These are phyloP conservation scores for Pythium folliculosum DNA, from an alignment of 352 stramenopile genomes.

Conservation along the genomic window DNA sequence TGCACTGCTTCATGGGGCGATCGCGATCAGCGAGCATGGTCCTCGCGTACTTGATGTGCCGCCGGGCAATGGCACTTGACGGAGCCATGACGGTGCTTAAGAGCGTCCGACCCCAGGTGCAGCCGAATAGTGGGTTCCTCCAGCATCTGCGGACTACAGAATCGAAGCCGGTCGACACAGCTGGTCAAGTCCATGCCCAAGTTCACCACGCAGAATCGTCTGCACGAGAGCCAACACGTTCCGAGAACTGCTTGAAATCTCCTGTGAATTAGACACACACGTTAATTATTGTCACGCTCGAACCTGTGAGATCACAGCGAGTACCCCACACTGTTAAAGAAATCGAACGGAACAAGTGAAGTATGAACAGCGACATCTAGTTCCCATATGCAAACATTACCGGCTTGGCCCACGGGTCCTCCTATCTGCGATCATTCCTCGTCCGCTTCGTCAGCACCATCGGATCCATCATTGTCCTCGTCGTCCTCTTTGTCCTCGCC, in stretches of 20 bases:
- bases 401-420: neutral
- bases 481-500: conserved; percentile 31
- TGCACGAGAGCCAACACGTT: no score
- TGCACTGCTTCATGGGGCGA: conserved; percentile 75
- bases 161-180: neutral
- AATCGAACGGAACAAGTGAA: neutral
- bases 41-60: conserved; percentile 61
- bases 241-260: no score
- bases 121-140: conserved; percentile 73
- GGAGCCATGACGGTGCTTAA: conserved; percentile 48
- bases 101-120: conserved; percentile 49
- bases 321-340: no score
- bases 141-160: conserved; percentile 49
- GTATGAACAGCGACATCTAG: neutral
- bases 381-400: conserved; percentile 5
- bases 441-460: conserved; percentile 27
- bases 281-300: no score
- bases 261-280: no score
- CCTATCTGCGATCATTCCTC: conserved; percentile 27
- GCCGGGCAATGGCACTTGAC: conserved; percentile 35
- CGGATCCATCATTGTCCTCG: conserved; percentile 2
- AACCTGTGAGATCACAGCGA: no score
- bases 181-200: neutral
- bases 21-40: conserved; percentile 73
- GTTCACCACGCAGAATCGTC: no score